A percentile compares a stretch with the other conserved stretches of the same genome.
These are phyloP conservation scores for Monosporascus ibericus DNA, from an alignment of 2,329 filamentous ascomycete genomes.

Conservation along the genomic window DNA sequence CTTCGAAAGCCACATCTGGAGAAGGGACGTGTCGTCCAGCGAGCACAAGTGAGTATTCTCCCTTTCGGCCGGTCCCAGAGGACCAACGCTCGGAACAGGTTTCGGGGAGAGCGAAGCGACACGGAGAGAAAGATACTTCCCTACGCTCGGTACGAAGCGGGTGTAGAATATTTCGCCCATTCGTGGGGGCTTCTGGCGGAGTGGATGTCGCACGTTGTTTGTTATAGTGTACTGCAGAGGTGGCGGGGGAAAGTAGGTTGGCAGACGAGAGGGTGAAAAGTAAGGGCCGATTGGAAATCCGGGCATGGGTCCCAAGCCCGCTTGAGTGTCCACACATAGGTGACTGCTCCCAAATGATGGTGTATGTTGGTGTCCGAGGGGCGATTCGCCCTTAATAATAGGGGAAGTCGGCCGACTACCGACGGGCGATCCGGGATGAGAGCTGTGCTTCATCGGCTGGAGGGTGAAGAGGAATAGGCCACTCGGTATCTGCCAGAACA, in stretches of 20 bases:
- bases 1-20: slow-evolving; percentile 85
- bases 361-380: slow-evolving; percentile 5
- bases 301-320: slow-evolving; percentile 25
- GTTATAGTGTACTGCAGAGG: slow-evolving; percentile 78
- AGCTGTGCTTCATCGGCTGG: slow-evolving; percentile 45
- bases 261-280: slow-evolving; percentile 74
- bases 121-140: slow-evolving; percentile 83
- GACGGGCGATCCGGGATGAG: slow-evolving; percentile 45
- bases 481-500: slow-evolving; percentile 90
- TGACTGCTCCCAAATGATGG: slow-evolving; percentile 23
- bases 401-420: slow-evolving; percentile 50
- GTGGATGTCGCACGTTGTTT: slow-evolving; percentile 73
- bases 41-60: slow-evolving; percentile 34
- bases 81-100: slow-evolving; percentile 59
- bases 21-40: slow-evolving; percentile 50
- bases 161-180: slow-evolving; percentile 91
- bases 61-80: slow-evolving; percentile 36
- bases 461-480: slow-evolving; percentile 84
- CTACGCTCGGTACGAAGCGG: slow-evolving; percentile 74
- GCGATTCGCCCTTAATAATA: slow-evolving; percentile 24
- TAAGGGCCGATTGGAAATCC: slow-evolving; percentile 60
- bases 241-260: slow-evolving; percentile 83
- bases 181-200: slow-evolving; percentile 80
- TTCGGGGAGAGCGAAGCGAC: slow-evolving; percentile 65
- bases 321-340: slow-evolving; percentile 33